These are phyloP conservation scores for Yarrowia galli DNA, from an alignment of 1,139 yeast genomes.

Conservation along the genomic window DNA sequence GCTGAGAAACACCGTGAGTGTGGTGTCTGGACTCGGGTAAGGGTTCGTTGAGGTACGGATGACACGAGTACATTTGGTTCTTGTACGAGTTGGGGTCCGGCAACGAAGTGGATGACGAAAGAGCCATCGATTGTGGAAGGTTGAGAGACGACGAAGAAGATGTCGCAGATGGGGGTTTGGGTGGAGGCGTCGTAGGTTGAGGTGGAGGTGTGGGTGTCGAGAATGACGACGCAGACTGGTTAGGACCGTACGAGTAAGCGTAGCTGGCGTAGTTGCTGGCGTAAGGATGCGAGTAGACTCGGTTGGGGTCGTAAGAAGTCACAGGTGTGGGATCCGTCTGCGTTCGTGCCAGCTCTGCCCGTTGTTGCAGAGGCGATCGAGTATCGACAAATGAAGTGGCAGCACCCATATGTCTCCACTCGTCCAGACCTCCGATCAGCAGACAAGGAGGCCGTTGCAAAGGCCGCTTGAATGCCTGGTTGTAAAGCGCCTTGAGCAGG, in stretches of 20 bases:
- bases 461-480: slow-evolving; percentile 55
- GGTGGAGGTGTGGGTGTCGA: slow-evolving; percentile 3
- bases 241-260: slow-evolving; percentile 11
- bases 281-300: slow-evolving; percentile 9
- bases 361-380: slow-evolving; percentile 41
- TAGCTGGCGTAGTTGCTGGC: slow-evolving; percentile 16
- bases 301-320: slow-evolving; percentile 13
- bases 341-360: slow-evolving; percentile 23
- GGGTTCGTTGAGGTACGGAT: slow-evolving; percentile 35
- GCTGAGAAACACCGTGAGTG: slow-evolving; percentile 32
- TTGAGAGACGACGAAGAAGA: slow-evolving; percentile 15
- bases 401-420: slow-evolving; percentile 56
- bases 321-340: slow-evolving; percentile 2
- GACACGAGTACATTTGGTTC: slow-evolving; percentile 33
- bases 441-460: slow-evolving; percentile 62
- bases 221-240: not conserved
- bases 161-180: slow-evolving; percentile 2
- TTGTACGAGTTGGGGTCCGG: slow-evolving; percentile 22
- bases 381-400: slow-evolving; percentile 37
- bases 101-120: slow-evolving; percentile 17
- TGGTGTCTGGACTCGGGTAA: slow-evolving; percentile 33
- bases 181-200: not conserved
- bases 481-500: slow-evolving; percentile 51
- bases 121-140: not conserved
- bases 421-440: slow-evolving; percentile 61